Evolutionary conservation across 441 rosid species (phyloP), one percentile per base, ranked within the genome.

Genomic region (Capsella rubella): DNA sequence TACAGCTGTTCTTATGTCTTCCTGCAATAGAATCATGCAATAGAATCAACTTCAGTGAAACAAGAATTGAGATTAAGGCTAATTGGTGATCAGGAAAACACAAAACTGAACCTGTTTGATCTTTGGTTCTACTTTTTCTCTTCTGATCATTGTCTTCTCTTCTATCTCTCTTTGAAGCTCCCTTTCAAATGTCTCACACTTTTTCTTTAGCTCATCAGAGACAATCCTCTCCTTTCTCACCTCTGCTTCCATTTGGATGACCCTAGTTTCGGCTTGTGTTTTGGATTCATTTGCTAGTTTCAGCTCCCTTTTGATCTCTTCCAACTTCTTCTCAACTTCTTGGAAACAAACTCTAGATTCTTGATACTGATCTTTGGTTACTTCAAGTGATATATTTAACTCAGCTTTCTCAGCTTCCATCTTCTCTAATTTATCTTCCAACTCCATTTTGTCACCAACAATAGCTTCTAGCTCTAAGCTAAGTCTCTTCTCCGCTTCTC

Each of bases 1-100:
- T 3, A 92, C 84, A 21, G 97, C 98, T 55, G 79, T 78, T 16
- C 63, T 87, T 67, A 93, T 58, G 78, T 90, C 93, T 86, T 93
- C 95, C 97, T 90, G 83, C 68, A 54, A 55, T 29, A 21, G 21
- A 46, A 43, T 77, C 71, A 40, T 90, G 83, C 68, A 54, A 55
- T 29, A 21, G 21, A 46, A 43, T 77, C 71, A 40, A 21, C 15
- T n/a, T 58, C 39, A 47, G 31, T 56, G 37, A 39, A 58, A 8
- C 29, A 39, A 15, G 15, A 18, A 27, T 15, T 15, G 31, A 18
- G 15, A 16, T 10, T 11, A 58, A 18, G 11, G 39, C 46, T 58
- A 18, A 58, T 3, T 4, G 6, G 31, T 54, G 40, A 21, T 54
- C 6, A 25, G 11, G 12, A 35, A 35, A 56, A 56, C 8, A 73